Evolutionary conservation across 352 stramenopile species (phyloP).

Genomic region (Pythium sp.): DNA sequence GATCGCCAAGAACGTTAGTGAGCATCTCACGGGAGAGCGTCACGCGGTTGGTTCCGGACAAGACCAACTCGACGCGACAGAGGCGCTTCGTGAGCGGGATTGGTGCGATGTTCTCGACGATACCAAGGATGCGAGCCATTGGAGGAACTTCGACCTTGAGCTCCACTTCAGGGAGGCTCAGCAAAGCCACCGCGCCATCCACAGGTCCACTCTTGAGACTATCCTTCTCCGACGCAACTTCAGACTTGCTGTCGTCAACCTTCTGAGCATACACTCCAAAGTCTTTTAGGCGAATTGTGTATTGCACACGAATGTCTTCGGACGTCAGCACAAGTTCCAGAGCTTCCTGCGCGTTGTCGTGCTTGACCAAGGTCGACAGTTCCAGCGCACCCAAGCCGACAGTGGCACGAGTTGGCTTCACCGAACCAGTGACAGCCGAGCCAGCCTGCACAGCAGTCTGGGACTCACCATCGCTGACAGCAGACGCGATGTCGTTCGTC

Average conservation of each 20-base stretch:
- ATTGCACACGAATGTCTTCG: slow-evolving; percentile 45
- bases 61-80: slow-evolving; percentile 38
- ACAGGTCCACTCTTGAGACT: slow-evolving; percentile 22
- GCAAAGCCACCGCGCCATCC: slow-evolving; percentile 24
- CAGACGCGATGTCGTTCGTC: slow-evolving; percentile 27
- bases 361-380: slow-evolving; percentile 40
- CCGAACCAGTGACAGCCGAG: neutral
- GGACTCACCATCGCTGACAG: slow-evolving; percentile 20
- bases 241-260: slow-evolving; percentile 14
- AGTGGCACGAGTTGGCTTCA: slow-evolving; percentile 35
- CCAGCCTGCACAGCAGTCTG: neutral
- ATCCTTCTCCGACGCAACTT: slow-evolving; percentile 16
- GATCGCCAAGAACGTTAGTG: slow-evolving; percentile 42
- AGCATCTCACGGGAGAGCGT: slow-evolving; percentile 43
- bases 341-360: slow-evolving; percentile 39
- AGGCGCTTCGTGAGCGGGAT: slow-evolving; percentile 44
- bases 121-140: slow-evolving; percentile 48
- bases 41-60: slow-evolving; percentile 35
- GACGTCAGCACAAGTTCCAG: slow-evolving; percentile 52
- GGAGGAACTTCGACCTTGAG: slow-evolving; percentile 52
- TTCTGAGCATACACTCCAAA: slow-evolving; percentile 42
- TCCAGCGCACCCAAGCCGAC: slow-evolving; percentile 37
- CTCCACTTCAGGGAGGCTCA: slow-evolving; percentile 38
- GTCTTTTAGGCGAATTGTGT: slow-evolving; percentile 46
- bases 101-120: slow-evolving; percentile 56